phyloP scores from a whole-genome alignment of 345 rosid genomes.

The Salix suchowensis region DNA sequence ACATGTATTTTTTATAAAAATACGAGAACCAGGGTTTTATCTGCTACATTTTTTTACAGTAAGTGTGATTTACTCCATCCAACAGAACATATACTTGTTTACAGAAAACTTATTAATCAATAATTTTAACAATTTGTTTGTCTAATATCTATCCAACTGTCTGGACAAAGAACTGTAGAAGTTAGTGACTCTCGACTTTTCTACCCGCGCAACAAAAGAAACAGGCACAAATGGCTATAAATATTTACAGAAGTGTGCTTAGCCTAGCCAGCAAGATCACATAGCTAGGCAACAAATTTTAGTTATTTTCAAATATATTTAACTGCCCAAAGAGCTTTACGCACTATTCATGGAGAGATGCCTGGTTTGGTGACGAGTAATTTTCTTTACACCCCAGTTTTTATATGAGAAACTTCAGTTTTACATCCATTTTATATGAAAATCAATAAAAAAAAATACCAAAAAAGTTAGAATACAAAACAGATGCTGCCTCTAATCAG shows the following conservation, averaged over 20 bases:
- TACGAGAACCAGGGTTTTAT: fast-evolving
- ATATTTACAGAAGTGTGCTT: not conserved
- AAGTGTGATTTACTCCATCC: too few relatives aligned
- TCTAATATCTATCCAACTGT: not conserved
- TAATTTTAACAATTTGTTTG: not conserved
- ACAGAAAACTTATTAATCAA: not conserved
- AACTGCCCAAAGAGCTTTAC: not conserved
- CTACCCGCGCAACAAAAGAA: not conserved
- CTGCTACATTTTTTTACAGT: fast-evolving
- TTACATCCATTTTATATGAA: too few relatives aligned
- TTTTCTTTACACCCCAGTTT: too few relatives aligned
- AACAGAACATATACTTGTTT: too few relatives aligned
- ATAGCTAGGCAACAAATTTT: not conserved
- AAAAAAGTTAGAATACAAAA: too few relatives aligned
- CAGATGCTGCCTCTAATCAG: too few relatives aligned
- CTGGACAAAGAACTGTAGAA: not conserved
- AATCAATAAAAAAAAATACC: too few relatives aligned
- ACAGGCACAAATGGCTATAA: not conserved
- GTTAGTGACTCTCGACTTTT: not conserved
- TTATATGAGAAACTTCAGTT: too few relatives aligned
- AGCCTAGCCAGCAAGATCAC: not conserved
- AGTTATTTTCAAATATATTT: not conserved
- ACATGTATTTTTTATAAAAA: too few relatives aligned
- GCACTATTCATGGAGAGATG: not conserved
- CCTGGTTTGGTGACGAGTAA: not conserved